Evolutionary conservation across 2,329 filamentous ascomycete species (phyloP).

Genomic region (Xylogone sp.): DNA sequence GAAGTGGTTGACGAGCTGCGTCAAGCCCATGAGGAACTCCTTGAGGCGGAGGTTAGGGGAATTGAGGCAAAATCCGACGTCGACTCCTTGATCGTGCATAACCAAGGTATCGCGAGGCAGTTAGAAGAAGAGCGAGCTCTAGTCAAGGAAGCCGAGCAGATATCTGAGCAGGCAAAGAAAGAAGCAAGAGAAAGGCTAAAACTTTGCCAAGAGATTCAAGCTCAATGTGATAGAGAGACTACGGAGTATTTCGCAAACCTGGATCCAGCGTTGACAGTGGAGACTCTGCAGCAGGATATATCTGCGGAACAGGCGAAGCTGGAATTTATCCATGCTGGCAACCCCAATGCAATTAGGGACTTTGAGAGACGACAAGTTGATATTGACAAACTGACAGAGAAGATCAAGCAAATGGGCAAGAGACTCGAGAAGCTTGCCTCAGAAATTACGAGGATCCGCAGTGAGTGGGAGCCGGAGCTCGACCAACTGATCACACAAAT

Average conservation of each 20-base stretch:
- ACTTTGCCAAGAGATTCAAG: constrained; percentile 28
- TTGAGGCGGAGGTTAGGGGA: constrained; percentile 66
- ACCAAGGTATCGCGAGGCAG: constrained; percentile 51
- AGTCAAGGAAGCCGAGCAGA: constrained; percentile 34
- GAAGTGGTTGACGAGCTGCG: constrained; percentile 61
- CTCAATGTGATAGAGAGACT: constrained; percentile 10
- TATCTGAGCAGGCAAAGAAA: constrained; percentile 33
- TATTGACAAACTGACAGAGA: constrained; percentile 62
- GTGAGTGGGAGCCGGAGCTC: constrained; percentile 77
- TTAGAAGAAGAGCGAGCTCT: constrained; percentile 44
- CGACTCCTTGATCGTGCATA: constrained; percentile 62
- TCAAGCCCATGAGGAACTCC: constrained; percentile 55
- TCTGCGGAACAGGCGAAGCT: constrained; percentile 70
- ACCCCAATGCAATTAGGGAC: constrained; percentile 70
- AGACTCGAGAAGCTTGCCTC: constrained; percentile 51
- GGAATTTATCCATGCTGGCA: constrained; percentile 75
- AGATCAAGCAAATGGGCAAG: constrained; percentile 50
- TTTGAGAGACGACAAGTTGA: constrained; percentile 69
- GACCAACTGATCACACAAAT: constrained; percentile 77
- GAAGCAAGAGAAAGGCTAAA: constrained; percentile 36
- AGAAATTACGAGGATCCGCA: constrained; percentile 63
- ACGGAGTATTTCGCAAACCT: constrained; percentile 31
- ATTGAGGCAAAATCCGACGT: constrained; percentile 84
- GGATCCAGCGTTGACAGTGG: constrained; percentile 46
- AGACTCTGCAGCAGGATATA: constrained; percentile 70